Evolutionary conservation across 768 basidiomycete species (phyloP), one percentile per base, ranked within the genome.

Genomic region (Tulasnella sp.): DNA sequence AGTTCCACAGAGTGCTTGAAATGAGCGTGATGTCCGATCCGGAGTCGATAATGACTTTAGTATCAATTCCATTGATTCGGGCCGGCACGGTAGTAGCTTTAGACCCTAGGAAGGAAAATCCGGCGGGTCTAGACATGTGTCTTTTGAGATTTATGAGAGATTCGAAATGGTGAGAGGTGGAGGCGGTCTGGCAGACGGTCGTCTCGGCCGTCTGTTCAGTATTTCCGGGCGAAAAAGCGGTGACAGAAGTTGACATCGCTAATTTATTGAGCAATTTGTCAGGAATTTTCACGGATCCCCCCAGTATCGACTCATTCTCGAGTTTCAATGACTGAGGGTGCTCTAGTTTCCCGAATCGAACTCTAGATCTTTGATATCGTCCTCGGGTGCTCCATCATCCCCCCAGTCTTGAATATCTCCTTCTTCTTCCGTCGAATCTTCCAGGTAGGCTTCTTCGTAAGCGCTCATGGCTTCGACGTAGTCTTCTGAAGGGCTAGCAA

Each of bases 21-120:
- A 72, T 72, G 5, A 72, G 71, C 3, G 81, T 81, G 19, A 81
- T 82, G 69, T 81, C 79, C 4, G 81, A 79, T 39, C 80, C 79
- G 0, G 79, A 80, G 64, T 81, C 81, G 1, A 79, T 62, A 29
- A 77, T 75, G 14, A 78, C 41, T 11, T 42, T 59, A 3, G 73
- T 66, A 32, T 17, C 42, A 4, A n/a, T 71, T 34, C 67, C 77
- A 36, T 41, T 71, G 68, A 52, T 26, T n/a, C 29, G 3, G 3
- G 69, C 77, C 26, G 36, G 17, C 0, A 75, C 68, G 17, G 73
- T 73, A 3, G 77, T 79, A 35, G 80, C 79, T 44, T 76, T 72
- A 6, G 80, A 34, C 12, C 81, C 81, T n/a, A n/a, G 70, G 67
- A 81, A 81, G 1, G 80, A 41, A 64, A 78, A 78, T 22, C 81